These are phyloP conservation scores for Trichoderma gamsii DNA, from an alignment of 495 filamentous ascomycete species.

Conservation along the genomic window DNA sequence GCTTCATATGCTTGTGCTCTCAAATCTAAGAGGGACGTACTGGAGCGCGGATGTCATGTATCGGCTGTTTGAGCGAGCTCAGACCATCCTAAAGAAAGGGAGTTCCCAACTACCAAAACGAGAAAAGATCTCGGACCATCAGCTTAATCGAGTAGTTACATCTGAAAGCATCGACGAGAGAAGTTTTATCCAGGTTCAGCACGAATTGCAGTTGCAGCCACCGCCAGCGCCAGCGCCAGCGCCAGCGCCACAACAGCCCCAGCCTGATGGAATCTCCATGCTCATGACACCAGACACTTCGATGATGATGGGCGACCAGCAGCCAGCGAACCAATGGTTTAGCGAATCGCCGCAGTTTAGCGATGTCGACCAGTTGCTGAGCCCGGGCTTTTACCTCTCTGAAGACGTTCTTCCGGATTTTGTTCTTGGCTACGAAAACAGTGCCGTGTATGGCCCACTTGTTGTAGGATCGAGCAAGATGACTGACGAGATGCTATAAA, in stretches of 20 bases:
- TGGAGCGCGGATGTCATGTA: conserved; percentile 22
- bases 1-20: conserved; percentile 38
- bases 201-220: neutral
- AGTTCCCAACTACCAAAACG: neutral
- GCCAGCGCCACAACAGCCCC: neutral
- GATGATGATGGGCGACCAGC: neutral
- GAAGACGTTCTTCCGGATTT: conserved; percentile 17
- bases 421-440: conserved; percentile 14
- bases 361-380: conserved; percentile 21
- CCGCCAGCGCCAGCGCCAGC: neutral
- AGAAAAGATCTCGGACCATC: neutral
- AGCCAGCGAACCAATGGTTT: conserved; percentile 12
- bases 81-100: conserved; percentile 17
- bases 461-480: neutral
- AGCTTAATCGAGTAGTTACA: neutral
- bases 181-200: neutral
- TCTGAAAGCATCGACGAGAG: neutral
- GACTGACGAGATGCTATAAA: neutral
- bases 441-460: neutral
- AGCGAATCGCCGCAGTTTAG: conserved; percentile 19
- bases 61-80: conserved; percentile 19
- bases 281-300: neutral
- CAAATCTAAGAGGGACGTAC: conserved; percentile 35
- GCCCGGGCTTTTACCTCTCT: conserved; percentile 19
- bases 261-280: neutral